Base-by-base conservation (phyloP, 371 early-diverging fungal species). In the Circinella minor region DNA sequence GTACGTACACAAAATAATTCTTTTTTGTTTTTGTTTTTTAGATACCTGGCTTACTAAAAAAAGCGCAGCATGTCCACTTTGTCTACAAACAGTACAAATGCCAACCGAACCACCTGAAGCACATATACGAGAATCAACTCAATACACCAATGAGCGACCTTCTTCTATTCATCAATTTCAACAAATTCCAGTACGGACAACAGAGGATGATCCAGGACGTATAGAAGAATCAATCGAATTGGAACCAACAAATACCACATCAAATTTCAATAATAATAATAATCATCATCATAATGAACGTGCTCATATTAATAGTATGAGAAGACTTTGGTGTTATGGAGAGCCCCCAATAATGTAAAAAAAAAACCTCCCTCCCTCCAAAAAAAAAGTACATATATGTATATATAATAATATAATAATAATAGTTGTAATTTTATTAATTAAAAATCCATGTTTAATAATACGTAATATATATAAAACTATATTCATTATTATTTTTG, bases 41-140 rank as follows among this genome's bases (percentile, higher is more conserved):
- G 82, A 81, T 63, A 71, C 76, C 14, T 81, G 82, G 82, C 69
- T 83, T 1, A 74, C 78, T 3, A 75, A 76, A 62, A 81, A 81
- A 46, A 79, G 81, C 14, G 68, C 79, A 15, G 43, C 71, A 14
- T 83, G 83, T 68, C 83, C 83, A 27, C 69, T 83, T 15, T 83
- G 83, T 66, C 76, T 66, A 6, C 65, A 61, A 34, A 14, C 60
- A 7, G 67, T 62, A 8, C 38, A 13, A 15, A 63, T 59, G 47
- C 67, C 67, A 9, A 14, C 47, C 6, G 47, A 39, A 10, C 63
- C 63, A 9, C 37, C 34, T 3, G 54, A 49, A 38, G 65, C 65
- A 65, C 65, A 65, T 36, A 36, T 65, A 27, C 57, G 57, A 1
- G 27, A 27, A 18, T 43, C 43, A 1, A 9, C 43, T 6, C 27